phyloP scores from a whole-genome alignment of 768 basidiomycete genomes.

The Kwoniella botswanensis region DNA sequence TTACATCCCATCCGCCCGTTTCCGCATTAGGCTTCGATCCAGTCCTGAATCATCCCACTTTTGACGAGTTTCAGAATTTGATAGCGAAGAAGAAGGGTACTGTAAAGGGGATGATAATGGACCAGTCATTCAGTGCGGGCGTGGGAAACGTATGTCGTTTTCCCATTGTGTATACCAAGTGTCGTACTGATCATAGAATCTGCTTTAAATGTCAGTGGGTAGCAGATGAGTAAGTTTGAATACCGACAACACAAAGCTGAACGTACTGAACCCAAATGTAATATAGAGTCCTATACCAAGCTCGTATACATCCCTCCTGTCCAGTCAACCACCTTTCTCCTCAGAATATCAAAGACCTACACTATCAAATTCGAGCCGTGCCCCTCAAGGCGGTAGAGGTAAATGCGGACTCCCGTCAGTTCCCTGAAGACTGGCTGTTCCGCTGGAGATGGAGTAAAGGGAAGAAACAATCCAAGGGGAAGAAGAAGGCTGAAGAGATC shows the following conservation, averaged over 20 bases:
- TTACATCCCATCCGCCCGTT: constrained; percentile 69
- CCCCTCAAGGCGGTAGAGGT: constrained; percentile 69
- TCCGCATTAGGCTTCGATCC: constrained; percentile 78
- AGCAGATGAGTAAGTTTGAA: constrained; percentile 63
- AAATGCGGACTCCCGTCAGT: constrained; percentile 71
- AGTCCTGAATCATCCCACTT: constrained; percentile 69
- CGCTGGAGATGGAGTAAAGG: constrained; percentile 57
- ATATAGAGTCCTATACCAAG: constrained; percentile 68
- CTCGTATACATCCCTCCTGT: constrained; percentile 74
- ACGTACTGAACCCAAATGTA: constrained; percentile 56
- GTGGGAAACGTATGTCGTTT: constrained; percentile 66
- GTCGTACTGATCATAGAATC: no score
- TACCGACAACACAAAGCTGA: constrained; percentile 58
- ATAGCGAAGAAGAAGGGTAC: constrained; percentile 68
- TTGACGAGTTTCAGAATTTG: constrained; percentile 63
- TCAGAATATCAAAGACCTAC: constrained; percentile 63
- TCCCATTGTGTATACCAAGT: neutral
- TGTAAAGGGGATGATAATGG: constrained; percentile 74
- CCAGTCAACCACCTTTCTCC: constrained; percentile 66
- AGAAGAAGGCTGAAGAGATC: constrained; percentile 25
- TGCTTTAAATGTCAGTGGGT: constrained; percentile 63
- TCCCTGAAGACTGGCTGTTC: constrained; percentile 63
- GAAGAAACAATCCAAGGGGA: constrained; percentile 41
- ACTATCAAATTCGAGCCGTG: constrained; percentile 65
- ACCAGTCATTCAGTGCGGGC: constrained; percentile 80